A percentile compares a stretch with the other conserved stretches of the same genome.
Evolutionary conservation across 2,329 filamentous ascomycete genomes (phyloP).

Genomic region (Parafenestella ontariensis): DNA sequence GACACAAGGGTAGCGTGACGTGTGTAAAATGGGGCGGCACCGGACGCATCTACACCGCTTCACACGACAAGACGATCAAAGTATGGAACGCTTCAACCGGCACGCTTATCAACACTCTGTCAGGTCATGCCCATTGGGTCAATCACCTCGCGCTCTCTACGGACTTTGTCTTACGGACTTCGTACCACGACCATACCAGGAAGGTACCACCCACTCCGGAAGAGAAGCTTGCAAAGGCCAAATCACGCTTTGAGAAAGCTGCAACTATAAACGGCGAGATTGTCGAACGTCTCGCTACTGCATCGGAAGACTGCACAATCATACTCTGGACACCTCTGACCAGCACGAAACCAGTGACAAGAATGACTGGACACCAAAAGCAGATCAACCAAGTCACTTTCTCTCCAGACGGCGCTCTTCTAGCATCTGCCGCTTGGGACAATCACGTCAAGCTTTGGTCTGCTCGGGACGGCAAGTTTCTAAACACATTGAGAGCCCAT

Average conservation of each 20-base stretch:
- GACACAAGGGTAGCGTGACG: constrained; percentile 87
- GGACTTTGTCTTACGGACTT: constrained; percentile 85
- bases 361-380: constrained; percentile 93
- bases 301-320: constrained; percentile 95
- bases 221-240: constrained; percentile 76
- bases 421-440: constrained; percentile 90
- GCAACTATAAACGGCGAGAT: constrained; percentile 77
- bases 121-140: constrained; percentile 89
- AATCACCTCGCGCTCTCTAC: constrained; percentile 95
- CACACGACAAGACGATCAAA: constrained; percentile 90
- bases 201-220: constrained; percentile 72
- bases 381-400: constrained; percentile 96
- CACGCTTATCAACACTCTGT: constrained; percentile 78
- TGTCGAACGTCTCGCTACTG: constrained; percentile 85
- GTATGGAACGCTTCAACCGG: constrained; percentile 86
- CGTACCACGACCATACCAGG: constrained; percentile 81
- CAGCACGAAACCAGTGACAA: constrained; percentile 82
- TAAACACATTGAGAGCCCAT: constrained; percentile 87
- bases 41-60: constrained; percentile 62
- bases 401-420: constrained; percentile 84
- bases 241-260: constrained; percentile 83
- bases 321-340: constrained; percentile 86
- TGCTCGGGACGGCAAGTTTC: constrained; percentile 76
- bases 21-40: constrained; percentile 96
- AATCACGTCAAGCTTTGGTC: constrained; percentile 96